phyloP scores from a whole-genome alignment of 1,139 yeast species.

The Geotrichum macrosporum region DNA sequence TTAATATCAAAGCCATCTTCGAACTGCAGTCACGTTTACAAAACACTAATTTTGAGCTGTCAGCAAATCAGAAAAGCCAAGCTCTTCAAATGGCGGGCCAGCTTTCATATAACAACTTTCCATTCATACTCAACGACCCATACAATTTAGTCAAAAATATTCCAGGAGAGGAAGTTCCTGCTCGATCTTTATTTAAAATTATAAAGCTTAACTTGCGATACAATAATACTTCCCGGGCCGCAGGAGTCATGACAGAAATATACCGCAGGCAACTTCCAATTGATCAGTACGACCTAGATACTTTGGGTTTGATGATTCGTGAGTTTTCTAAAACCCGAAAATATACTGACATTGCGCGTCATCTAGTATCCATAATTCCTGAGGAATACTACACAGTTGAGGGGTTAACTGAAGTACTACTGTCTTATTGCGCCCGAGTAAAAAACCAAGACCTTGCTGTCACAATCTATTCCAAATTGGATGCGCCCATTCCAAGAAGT shows the following conservation, averaged over 20 bases:
- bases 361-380: slow-evolving; percentile 33
- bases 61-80: slow-evolving; percentile 20
- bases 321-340: slow-evolving; percentile 27
- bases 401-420: slow-evolving; percentile 30
- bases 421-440: slow-evolving; percentile 28
- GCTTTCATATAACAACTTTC: slow-evolving; percentile 21
- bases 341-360: slow-evolving; percentile 24
- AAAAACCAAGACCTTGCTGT: slow-evolving; percentile 27
- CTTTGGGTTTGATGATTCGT: slow-evolving; percentile 26
- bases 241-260: slow-evolving; percentile 23
- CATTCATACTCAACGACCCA: slow-evolving; percentile 29
- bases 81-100: slow-evolving; percentile 23
- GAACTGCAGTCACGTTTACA: slow-evolving; percentile 11
- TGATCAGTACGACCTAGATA: slow-evolving; percentile 20
- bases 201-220: slow-evolving; percentile 22
- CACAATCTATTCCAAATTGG: slow-evolving; percentile 25
- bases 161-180: slow-evolving; percentile 27
- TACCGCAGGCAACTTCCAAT: slow-evolving; percentile 15
- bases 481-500: slow-evolving; percentile 28
- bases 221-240: slow-evolving; percentile 24
- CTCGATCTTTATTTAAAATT: slow-evolving; percentile 21
- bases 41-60: slow-evolving; percentile 4
- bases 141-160: slow-evolving; percentile 20
- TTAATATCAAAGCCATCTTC: slow-evolving; percentile 24
- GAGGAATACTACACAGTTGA: slow-evolving; percentile 25